These are phyloP conservation scores for Xylaria sp. DNA, from an alignment of 2,329 filamentous ascomycete genomes.

Conservation along the genomic window DNA sequence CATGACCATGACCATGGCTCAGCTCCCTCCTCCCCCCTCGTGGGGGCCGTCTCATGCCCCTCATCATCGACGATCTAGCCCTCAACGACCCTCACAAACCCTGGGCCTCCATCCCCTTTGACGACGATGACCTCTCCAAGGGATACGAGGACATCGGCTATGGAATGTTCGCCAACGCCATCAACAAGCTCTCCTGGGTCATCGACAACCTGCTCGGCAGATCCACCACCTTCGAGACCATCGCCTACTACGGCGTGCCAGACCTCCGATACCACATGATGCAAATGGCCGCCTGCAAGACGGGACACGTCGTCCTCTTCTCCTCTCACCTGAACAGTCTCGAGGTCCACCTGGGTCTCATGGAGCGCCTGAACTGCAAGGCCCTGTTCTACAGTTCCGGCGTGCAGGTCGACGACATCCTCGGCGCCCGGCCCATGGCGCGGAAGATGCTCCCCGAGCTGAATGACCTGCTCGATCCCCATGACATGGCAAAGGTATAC, in stretches of 20 bases:
- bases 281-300: slow-evolving; percentile 24
- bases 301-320: slow-evolving; percentile 23
- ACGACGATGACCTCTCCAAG: slow-evolving; percentile 23
- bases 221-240: slow-evolving; percentile 19
- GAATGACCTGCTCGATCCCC: slow-evolving; percentile 11
- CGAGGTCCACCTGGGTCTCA: slow-evolving; percentile 18
- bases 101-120: slow-evolving; percentile 20
- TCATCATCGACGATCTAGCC: slow-evolving; percentile 1
- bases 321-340: slow-evolving; percentile 24
- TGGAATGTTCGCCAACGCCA: slow-evolving; percentile 17
- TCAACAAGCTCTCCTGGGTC: slow-evolving; percentile 24
- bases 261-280: slow-evolving; percentile 25
- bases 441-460: slow-evolving; percentile 16
- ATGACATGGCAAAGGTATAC: slow-evolving; percentile 13
- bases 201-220: slow-evolving; percentile 17
- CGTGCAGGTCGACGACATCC: slow-evolving; percentile 18
- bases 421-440: slow-evolving; percentile 17
- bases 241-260: slow-evolving; percentile 20
- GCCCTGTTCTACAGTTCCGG: slow-evolving; percentile 18
- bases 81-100: slow-evolving; percentile 2
- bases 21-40: neutral
- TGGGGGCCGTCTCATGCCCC: slow-evolving; percentile 17
- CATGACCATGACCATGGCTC: neutral
- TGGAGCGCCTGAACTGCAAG: slow-evolving; percentile 21
- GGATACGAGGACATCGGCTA: slow-evolving; percentile 24